Percentiles rank a stretch among this genome's conserved stretches.
These are phyloP conservation scores for Colletotrichum australisinense DNA, from an alignment of 2,329 filamentous ascomycete species.

Conservation along the genomic window DNA sequence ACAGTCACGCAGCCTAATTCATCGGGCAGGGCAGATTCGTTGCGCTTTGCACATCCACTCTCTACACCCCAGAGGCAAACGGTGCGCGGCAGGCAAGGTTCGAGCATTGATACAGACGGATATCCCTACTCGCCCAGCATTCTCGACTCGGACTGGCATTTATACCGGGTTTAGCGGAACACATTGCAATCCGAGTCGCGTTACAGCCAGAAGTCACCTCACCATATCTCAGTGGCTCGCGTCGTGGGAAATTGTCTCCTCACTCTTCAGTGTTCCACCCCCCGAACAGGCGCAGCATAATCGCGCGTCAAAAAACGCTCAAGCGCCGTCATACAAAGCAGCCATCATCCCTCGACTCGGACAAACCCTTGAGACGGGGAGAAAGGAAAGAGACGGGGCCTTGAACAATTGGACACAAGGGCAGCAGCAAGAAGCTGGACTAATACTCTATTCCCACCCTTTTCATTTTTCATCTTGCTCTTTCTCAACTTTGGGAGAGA, in stretches of 20 bases:
- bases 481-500: not conserved
- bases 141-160: not conserved
- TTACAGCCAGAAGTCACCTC: constrained; percentile 10
- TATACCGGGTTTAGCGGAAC: not conserved
- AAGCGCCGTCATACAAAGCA: constrained; percentile 48
- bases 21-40: constrained; percentile 27
- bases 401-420: constrained; percentile 1
- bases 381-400: constrained; percentile 1
- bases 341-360: constrained; percentile 34
- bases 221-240: not conserved
- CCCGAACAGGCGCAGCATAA: constrained; percentile 55
- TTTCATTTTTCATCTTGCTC: not conserved
- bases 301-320: constrained; percentile 56
- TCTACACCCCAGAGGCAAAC: not conserved
- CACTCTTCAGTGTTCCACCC: constrained; percentile 37
- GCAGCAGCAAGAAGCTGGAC: not conserved
- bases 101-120: not conserved
- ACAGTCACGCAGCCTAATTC: constrained; percentile 15
- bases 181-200: constrained; percentile 10
- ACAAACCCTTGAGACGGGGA: constrained; percentile 23
- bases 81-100: not conserved
- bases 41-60: not conserved
- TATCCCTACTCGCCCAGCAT: not conserved
- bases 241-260: constrained; percentile 21
- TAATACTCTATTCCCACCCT: not conserved